Evolutionary conservation across 225 moss, liverwort and hornwort species (phyloP).

Genomic region (Straminergon stramineum): DNA sequence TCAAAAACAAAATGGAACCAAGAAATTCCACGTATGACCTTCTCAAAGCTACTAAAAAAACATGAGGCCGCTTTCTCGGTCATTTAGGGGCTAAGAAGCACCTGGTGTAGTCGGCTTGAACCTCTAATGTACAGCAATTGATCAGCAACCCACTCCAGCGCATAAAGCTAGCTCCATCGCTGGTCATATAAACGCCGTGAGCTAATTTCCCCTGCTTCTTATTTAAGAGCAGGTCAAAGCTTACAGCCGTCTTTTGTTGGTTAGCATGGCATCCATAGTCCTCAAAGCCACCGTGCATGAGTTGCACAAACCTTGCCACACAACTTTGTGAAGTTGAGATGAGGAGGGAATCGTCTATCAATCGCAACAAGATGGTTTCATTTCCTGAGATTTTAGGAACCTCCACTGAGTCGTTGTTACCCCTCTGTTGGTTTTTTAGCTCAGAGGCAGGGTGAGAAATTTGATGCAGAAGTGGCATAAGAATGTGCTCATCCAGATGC

Average conservation of each 20-base stretch:
- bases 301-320: constrained; percentile 61
- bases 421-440: not conserved
- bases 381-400: not conserved
- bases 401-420: not conserved
- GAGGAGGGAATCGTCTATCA: constrained; percentile 90
- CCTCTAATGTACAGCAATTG: constrained; percentile 89
- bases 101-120: constrained; percentile 99
- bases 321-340: constrained; percentile 73
- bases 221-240: constrained; percentile 48
- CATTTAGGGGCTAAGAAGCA: not conserved
- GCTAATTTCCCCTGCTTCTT: constrained; percentile 23
- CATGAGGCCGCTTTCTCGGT: not conserved
- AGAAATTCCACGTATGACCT: not conserved
- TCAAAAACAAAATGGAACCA: not conserved
- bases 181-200: constrained; percentile 58
- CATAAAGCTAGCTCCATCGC: constrained; percentile 92
- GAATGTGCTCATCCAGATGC: constrained; percentile 66
- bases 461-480: constrained; percentile 57
- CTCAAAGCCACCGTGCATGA: constrained; percentile 81
- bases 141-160: constrained; percentile 93
- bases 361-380: constrained; percentile 53
- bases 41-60: not conserved
- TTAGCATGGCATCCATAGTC: constrained; percentile 97
- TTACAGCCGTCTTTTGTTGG: constrained; percentile 70
- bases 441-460: constrained; percentile 2